Percentiles rank a stretch among this genome's conserved stretches.
phyloP scores from a whole-genome alignment of 1,139 yeast species.

The Blastobotrys arbuscula region DNA sequence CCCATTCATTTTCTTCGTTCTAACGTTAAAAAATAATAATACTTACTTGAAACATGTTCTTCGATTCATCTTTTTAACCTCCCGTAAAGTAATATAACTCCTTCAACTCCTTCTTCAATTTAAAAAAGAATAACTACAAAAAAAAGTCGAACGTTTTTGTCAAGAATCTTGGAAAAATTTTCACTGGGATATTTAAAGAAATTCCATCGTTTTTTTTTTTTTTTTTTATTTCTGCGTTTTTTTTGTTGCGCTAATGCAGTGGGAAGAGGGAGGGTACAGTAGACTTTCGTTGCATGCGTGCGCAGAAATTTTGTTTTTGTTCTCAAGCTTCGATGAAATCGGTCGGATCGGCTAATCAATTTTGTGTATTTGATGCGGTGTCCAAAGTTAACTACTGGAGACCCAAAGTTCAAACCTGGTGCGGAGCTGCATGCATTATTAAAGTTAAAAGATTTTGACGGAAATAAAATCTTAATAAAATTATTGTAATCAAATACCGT shows the following conservation, averaged over 20 bases:
- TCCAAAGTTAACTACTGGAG: too few species aligned
- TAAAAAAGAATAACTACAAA: background rate
- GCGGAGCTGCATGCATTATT: too few species aligned
- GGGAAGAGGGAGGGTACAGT: background rate
- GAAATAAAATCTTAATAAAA: too few species aligned
- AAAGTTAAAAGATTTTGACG: too few species aligned
- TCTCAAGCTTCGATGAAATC: too few species aligned
- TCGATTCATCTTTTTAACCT: slow-evolving; percentile 9
- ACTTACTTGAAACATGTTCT: slow-evolving; percentile 20
- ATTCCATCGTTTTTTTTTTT: too few species aligned
- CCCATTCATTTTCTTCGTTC: background rate
- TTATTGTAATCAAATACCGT: too few species aligned
- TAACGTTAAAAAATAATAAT: background rate
- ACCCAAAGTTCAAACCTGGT: too few species aligned
- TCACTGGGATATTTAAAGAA: background rate
- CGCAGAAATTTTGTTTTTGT: too few species aligned
- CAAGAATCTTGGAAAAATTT: background rate
- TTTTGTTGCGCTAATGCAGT: background rate
- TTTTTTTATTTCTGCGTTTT: too few species aligned
- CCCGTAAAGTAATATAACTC: background rate
- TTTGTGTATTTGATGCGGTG: too few species aligned
- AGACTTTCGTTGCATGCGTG: background rate
- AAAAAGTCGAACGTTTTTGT: background rate
- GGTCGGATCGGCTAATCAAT: too few species aligned
- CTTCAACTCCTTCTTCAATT: background rate